Evolutionary conservation across 2,329 filamentous ascomycete species (phyloP).

Genomic region (Penicillium crustosum): DNA sequence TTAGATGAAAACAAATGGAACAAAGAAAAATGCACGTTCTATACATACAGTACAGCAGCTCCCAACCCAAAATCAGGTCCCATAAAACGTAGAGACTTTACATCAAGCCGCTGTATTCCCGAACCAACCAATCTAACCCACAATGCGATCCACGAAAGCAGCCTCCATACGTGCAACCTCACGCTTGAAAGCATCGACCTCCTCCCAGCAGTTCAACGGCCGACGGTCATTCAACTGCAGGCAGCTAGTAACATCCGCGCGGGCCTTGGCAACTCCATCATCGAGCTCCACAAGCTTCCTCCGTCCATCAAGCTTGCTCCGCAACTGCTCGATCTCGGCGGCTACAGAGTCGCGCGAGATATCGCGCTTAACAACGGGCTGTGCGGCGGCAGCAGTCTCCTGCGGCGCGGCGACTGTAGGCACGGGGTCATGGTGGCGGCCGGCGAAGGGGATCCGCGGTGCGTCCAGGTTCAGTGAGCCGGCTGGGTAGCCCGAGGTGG

Average conservation of each 20-base stretch:
- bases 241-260: slow-evolving; percentile 74
- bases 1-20: slow-evolving; percentile 11
- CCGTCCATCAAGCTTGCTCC: slow-evolving; percentile 59
- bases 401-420: slow-evolving; percentile 16
- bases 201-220: slow-evolving; percentile 90
- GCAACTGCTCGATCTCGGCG: slow-evolving; percentile 58
- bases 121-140: slow-evolving; percentile 33
- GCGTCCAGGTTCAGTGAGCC: slow-evolving; percentile 42
- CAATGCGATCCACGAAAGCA: slow-evolving; percentile 80
- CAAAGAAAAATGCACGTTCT: slow-evolving; percentile 24
- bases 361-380: slow-evolving; percentile 40
- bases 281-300: slow-evolving; percentile 65
- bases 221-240: slow-evolving; percentile 79
- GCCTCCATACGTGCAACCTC: slow-evolving; percentile 85
- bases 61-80: slow-evolving; percentile 7
- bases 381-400: slow-evolving; percentile 19
- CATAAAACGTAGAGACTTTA: slow-evolving; percentile 14
- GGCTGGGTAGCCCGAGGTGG: slow-evolving; percentile 24
- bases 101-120: slow-evolving; percentile 9
- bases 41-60: slow-evolving; percentile 30
- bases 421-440: slow-evolving; percentile 35
- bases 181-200: slow-evolving; percentile 86
- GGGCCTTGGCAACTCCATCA: slow-evolving; percentile 69
- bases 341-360: slow-evolving; percentile 55
- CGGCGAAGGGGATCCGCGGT: slow-evolving; percentile 46